Base-by-base conservation (phyloP, 345 rosid species). In the Eucalyptus virginea region DNA sequence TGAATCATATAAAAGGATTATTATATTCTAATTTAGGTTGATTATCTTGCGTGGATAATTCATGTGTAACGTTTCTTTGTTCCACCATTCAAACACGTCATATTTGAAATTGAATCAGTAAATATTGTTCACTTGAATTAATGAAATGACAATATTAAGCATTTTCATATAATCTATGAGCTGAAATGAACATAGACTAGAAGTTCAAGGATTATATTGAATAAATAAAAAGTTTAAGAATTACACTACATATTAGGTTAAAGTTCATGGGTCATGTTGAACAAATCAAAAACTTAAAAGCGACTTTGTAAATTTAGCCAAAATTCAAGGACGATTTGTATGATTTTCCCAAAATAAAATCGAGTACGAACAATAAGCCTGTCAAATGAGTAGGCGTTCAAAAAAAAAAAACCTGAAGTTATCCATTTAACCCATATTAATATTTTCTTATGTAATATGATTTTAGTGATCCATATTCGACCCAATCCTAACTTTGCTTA, bases 261-360 rank as follows among this genome's bases (percentile, higher is more conserved):
- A 65, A 65, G 3, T 65, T 15, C 0, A 0, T 5, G 11, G 26
- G 40, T 0, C 11, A 34, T 1, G 0, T 69, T 34, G 7, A 40
- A 77, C 3, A 77, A 77, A 21, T 21, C 2, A 21, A 77, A 77
- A 19, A 26, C 7, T 40, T 10, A 37, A 19, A 77, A 7, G 3
- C 1, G 0, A 37, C 3, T 1, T 21, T 40, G 9, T 23, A 72
- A 13, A 5, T 37, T 37, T 4, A 2, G 2, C 11, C 26, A 72
- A 72, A 72, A 12, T 37, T 72, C 13, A 37, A 8, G 26, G 1
- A 37, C 2, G 6, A 17, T 32, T 18, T 34, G 7, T 32, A 40
- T 34, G 1, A 69, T 34, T 69, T 34, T 69, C 23, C 19, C 81
- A 69, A 34, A 34, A 17, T 9, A 69, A 67, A 34, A 69, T 18